These are phyloP conservation scores for Penicillium griseofulvum DNA, from an alignment of 2,329 filamentous ascomycete species.

Conservation along the genomic window DNA sequence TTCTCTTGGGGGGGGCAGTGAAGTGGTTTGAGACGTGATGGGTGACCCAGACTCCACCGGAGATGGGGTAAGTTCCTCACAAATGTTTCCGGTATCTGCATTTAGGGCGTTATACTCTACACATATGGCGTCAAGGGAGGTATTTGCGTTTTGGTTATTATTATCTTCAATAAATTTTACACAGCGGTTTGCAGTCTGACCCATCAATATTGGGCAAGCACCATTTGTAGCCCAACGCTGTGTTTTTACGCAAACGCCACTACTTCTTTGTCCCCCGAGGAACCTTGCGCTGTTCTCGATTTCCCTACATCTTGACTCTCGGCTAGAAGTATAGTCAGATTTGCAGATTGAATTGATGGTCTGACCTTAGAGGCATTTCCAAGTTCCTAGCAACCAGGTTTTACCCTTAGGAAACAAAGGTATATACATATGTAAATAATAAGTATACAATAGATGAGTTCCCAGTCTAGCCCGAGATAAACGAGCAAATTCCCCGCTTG, in stretches of 20 bases:
- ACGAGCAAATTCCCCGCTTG: not conserved
- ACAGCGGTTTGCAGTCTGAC: not conserved
- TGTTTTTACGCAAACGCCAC: not conserved
- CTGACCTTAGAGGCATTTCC: not conserved
- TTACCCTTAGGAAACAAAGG: not conserved
- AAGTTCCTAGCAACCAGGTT: not conserved
- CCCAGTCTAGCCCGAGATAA: not conserved
- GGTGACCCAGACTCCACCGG: not conserved
- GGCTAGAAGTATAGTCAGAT: not conserved
- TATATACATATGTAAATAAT: not conserved
- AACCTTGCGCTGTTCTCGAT: not conserved
- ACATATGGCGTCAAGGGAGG: constrained; percentile 14
- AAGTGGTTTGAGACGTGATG: not conserved
- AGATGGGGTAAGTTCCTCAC: not conserved
- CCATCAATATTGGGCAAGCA: not conserved
- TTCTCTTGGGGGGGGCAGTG: not conserved
- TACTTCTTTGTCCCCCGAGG: not conserved
- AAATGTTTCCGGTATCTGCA: constrained; percentile 10
- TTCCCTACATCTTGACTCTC: not conserved
- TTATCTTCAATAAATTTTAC: constrained; percentile 3
- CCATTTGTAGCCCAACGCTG: not conserved
- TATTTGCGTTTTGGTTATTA: constrained; percentile 9
- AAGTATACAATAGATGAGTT: not conserved
- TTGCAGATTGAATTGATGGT: not conserved
- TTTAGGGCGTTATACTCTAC: constrained; percentile 12